These are phyloP conservation scores for Aspergillus ruber DNA, from an alignment of 2,329 filamentous ascomycete species.

Conservation along the genomic window DNA sequence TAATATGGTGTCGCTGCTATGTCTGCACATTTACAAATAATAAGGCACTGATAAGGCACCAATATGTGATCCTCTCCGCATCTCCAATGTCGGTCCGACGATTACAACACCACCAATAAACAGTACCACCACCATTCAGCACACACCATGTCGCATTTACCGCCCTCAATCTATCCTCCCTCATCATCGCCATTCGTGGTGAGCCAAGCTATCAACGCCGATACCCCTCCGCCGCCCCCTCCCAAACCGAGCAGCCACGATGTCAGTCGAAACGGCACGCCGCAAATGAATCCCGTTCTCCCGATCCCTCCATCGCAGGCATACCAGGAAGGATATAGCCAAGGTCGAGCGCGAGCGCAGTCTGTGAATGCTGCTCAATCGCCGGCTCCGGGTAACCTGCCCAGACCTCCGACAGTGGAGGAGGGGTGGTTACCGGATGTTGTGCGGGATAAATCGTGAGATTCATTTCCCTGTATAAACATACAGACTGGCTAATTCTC, in stretches of 20 bases:
- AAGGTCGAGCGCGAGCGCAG: slow-evolving; percentile 4
- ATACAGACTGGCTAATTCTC: not conserved
- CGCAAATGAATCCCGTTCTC: slow-evolving; percentile 42
- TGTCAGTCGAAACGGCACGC: slow-evolving; percentile 60
- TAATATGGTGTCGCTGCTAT: too few species aligned
- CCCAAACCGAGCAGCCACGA: slow-evolving; percentile 68
- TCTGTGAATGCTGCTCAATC: slow-evolving; percentile 4
- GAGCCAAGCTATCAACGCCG: slow-evolving; percentile 38
- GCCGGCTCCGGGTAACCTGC: slow-evolving; percentile 10
- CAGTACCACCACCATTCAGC: not conserved
- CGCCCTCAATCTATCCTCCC: slow-evolving; percentile 16
- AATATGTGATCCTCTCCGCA: too few species aligned
- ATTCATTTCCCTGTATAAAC: slow-evolving; percentile 6
- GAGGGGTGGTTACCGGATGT: slow-evolving; percentile 68
- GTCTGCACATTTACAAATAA: too few species aligned
- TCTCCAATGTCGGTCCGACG: too few species aligned
- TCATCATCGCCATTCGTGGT: slow-evolving; percentile 17
- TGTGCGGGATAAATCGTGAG: slow-evolving; percentile 76
- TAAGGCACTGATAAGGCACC: too few species aligned
- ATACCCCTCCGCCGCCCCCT: slow-evolving; percentile 61
- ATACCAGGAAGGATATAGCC: slow-evolving; percentile 15
- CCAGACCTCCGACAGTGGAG: slow-evolving; percentile 42
- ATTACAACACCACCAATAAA: too few species aligned
- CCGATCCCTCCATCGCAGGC: slow-evolving; percentile 34
- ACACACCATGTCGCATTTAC: slow-evolving; percentile 18